Conservation (phyloP, 148 eudicot genomes). For the Rhododendron vialii region DNA sequence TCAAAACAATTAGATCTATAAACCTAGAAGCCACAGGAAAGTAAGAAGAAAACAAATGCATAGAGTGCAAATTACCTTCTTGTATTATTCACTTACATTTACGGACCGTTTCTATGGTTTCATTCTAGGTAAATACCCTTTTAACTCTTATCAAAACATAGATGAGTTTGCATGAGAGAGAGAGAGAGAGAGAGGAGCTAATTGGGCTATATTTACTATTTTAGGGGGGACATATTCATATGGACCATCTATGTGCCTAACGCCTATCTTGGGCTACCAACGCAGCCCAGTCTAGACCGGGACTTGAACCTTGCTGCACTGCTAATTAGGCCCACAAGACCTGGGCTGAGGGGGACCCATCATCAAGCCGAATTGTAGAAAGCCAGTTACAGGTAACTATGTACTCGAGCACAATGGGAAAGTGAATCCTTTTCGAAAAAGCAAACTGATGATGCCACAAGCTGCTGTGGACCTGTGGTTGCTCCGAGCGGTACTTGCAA, state of each 20-base stretch:
- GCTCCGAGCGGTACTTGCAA: no score
- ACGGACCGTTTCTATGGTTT: neutral
- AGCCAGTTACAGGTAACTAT: neutral
- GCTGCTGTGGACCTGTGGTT: no score
- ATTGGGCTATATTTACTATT: neutral
- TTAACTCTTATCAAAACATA: neutral
- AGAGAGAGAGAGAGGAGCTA: neutral
- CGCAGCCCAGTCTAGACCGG: neutral
- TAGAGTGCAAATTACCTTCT: neutral
- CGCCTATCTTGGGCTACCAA: neutral
- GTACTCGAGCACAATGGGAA: no score
- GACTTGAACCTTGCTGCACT: neutral
- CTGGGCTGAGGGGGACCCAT: neutral
- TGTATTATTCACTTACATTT: neutral
- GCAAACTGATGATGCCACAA: no score
- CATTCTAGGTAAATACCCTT: neutral
- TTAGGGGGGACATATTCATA: neutral
- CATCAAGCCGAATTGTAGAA: neutral
- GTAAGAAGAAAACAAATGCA: neutral
- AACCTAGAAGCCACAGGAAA: neutral
- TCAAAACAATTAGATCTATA: neutral
- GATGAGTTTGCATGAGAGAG: neutral
- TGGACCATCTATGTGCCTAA: neutral
- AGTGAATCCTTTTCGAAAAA: no score
- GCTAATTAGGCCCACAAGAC: neutral